Base-by-base conservation (phyloP, 148 eudicot species). In the Rhododendron ferrugineum region DNA sequence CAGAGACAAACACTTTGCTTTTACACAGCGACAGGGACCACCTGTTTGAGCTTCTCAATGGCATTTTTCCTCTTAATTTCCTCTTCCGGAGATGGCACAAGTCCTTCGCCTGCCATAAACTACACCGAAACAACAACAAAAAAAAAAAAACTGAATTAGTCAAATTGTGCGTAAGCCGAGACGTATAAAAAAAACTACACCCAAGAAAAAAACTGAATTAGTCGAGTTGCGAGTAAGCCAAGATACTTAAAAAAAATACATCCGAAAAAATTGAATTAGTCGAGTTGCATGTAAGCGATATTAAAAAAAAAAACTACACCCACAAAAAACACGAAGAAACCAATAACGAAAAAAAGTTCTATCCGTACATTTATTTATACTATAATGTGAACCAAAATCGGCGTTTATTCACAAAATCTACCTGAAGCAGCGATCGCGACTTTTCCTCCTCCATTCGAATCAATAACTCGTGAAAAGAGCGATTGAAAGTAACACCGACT, bases 21-120 rank as follows among this genome's bases (percentile, higher is more conserved):
- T 54, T 54, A 18, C 6, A 54, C 22, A 54, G 60, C 60, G 22
- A 54, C 60, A 54, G 60, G 60, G 60, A 54, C 60, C 60, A 93
- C 93, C 93, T 89, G 62, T 62, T 88, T 89, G 81, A 93, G 95
- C 88, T 89, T 91, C 18, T 85, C 83, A 81, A 93, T 86, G 34
- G 86, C 87, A 66, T n/a, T 37, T 72, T 52, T 82, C 84, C 95
- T 91, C 82, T 81, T 93, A 11, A 86, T 52, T 82, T 89, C 90
- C 60, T 93, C 93, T 76, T 91, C 93, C 3, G 49, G 81, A 66
- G 91, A 91, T 16, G 93, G 92, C 85, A 89, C 83, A 74, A 93
- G 84, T 49, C 92, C 92, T 87, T 91, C 90, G n/a, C 86, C 87
- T 18, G 68, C 86, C 88, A 93, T 87, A 28, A 89, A 85, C 95